phyloP scores from a whole-genome alignment of 2,329 filamentous ascomycete genomes.

The Pseudogymnoascus sp. region DNA sequence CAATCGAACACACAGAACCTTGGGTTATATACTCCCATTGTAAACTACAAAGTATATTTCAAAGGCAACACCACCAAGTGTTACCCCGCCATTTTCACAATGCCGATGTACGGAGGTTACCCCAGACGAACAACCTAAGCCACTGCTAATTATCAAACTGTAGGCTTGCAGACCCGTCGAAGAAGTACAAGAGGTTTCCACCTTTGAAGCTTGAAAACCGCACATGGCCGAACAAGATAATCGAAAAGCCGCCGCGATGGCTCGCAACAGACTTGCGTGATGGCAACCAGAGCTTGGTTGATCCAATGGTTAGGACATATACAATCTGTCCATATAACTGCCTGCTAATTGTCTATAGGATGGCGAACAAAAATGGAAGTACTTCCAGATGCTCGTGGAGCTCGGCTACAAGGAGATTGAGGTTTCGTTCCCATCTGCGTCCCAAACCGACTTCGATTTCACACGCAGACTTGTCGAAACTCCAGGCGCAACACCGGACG shows the following conservation, averaged over 20 bases:
- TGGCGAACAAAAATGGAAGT: slow-evolving; percentile 87
- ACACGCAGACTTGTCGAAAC: slow-evolving; percentile 80
- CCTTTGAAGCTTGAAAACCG: slow-evolving; percentile 47
- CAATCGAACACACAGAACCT: neutral
- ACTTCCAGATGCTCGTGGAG: slow-evolving; percentile 88
- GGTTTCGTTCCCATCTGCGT: slow-evolving; percentile 89
- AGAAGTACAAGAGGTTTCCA: slow-evolving; percentile 65
- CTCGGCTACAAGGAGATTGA: slow-evolving; percentile 98
- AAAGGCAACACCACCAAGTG: neutral
- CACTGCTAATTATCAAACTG: neutral
- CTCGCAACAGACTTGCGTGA: slow-evolving; percentile 82
- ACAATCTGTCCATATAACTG: neutral
- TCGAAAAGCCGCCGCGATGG: slow-evolving; percentile 84
- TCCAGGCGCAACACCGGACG: slow-evolving; percentile 72
- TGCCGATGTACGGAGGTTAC: slow-evolving; percentile 9
- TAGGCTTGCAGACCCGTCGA: slow-evolving; percentile 67
- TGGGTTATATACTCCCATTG: neutral
- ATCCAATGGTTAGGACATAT: slow-evolving; percentile 69
- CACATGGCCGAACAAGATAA: slow-evolving; percentile 36
- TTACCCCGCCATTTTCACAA: slow-evolving; percentile 8
- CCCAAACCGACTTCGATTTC: slow-evolving; percentile 93
- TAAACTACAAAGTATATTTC: neutral
- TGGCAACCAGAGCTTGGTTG: slow-evolving; percentile 86
- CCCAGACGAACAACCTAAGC: neutral
- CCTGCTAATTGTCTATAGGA: slow-evolving; percentile 44